Conservation (phyloP, 2,329 filamentous ascomycete species). For the Aspergillus viridinutans region DNA sequence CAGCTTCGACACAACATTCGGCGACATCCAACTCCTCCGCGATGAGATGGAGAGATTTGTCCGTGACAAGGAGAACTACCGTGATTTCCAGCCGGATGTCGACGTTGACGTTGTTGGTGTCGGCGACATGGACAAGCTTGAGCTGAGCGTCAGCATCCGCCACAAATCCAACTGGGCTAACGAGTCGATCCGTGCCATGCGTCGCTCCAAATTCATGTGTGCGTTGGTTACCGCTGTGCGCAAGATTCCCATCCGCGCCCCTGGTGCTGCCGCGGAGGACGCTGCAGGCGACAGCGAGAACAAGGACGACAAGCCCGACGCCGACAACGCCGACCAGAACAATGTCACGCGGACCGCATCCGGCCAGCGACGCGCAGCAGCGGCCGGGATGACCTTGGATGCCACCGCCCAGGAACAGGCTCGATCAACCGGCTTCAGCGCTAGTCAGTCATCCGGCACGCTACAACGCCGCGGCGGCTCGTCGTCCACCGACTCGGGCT, state of each 20-base stretch:
- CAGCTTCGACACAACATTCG: conserved; percentile 80
- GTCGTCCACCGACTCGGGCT: conserved; percentile 28
- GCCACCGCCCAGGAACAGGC: conserved; percentile 12
- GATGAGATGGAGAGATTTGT: conserved; percentile 84
- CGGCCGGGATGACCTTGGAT: conserved; percentile 5
- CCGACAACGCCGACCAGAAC: conserved; percentile 17
- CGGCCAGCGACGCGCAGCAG: conserved; percentile 9
- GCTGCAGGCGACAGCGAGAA: conserved; percentile 62
- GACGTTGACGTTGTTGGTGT: conserved; percentile 73
- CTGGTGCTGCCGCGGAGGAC: conserved; percentile 57
- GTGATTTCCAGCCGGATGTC: conserved; percentile 86
- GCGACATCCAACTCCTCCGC: conserved; percentile 82
- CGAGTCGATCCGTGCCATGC: conserved; percentile 71
- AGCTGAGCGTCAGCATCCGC: conserved; percentile 75
- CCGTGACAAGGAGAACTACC: conserved; percentile 72
- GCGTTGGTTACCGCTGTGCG: conserved; percentile 80
- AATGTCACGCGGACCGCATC: conserved; percentile 6
- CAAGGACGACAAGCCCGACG: conserved; percentile 61
- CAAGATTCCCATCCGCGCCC: conserved; percentile 79
- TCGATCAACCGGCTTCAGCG: conserved; percentile 30
- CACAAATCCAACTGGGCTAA: conserved; percentile 95
- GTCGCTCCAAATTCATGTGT: conserved; percentile 95
- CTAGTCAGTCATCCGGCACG: conserved; percentile 20
- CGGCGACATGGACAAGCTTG: conserved; percentile 80
- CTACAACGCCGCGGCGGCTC: conserved; percentile 28